These are phyloP conservation scores for Tulasnella sp. DNA, from an alignment of 768 basidiomycete species.

Conservation along the genomic window DNA sequence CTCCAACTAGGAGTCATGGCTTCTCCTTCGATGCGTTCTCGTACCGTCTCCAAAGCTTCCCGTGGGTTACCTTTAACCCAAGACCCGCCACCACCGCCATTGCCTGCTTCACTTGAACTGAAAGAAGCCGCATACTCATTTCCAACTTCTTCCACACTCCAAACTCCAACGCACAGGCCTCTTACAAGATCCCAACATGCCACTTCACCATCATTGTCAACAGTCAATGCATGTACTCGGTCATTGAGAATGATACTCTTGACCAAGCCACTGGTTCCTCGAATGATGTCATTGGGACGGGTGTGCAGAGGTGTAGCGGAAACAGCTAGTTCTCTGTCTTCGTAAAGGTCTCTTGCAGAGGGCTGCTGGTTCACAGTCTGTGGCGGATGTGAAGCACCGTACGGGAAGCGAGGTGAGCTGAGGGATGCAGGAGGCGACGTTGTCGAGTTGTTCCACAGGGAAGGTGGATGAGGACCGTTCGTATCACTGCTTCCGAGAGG, in stretches of 20 bases:
- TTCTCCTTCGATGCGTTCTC: constrained; percentile 90
- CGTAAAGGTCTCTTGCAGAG: constrained; percentile 22
- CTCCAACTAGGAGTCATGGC: constrained; percentile 78
- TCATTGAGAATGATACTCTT: constrained; percentile 75
- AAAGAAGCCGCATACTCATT: too few species aligned
- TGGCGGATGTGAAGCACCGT: background rate
- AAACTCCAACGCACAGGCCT: constrained; percentile 61
- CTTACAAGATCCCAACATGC: constrained; percentile 87
- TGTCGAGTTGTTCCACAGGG: constrained; percentile 20
- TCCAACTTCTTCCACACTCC: constrained; percentile 50
- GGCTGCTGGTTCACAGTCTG: constrained; percentile 2
- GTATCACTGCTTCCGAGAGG: too few species aligned
- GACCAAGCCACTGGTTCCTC: constrained; percentile 64
- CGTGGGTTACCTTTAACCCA: constrained; percentile 46
- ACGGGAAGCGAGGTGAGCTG: constrained; percentile 7
- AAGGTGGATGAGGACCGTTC: too few species aligned
- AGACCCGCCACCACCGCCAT: background rate
- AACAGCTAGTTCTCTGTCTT: constrained; percentile 59
- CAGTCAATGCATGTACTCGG: constrained; percentile 76
- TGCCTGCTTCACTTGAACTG: constrained; percentile 6
- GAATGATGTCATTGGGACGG: constrained; percentile 55
- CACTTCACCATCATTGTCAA: constrained; percentile 78
- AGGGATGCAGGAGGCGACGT: constrained; percentile 23
- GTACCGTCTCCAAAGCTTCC: constrained; percentile 76
- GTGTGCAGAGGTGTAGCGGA: constrained; percentile 47